These are phyloP conservation scores for Colletotrichum cuscutae DNA, from an alignment of 2,329 filamentous ascomycete genomes.

Conservation along the genomic window DNA sequence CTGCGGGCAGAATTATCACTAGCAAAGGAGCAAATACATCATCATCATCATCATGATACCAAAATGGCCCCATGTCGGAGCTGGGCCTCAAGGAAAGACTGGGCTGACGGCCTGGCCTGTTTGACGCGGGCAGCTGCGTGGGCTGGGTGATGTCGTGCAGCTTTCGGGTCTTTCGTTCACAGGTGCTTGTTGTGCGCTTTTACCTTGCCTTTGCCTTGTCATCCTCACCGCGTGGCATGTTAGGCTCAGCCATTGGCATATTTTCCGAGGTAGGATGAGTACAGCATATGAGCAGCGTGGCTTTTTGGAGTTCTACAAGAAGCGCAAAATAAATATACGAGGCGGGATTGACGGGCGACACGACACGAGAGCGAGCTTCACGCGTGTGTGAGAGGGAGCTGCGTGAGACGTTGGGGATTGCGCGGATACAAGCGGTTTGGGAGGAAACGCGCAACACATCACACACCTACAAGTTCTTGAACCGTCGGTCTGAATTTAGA, in stretches of 20 bases:
- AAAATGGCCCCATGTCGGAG: background rate
- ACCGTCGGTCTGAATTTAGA: background rate
- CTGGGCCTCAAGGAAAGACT: background rate
- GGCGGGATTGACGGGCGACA: background rate
- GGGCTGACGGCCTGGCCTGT: background rate
- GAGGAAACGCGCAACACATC: background rate
- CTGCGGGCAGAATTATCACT: background rate
- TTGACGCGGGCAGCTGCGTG: background rate
- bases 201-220: background rate
- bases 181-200: background rate
- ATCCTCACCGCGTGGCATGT: background rate
- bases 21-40: background rate
- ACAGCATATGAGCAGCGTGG: background rate
- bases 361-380: background rate
- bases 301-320: background rate
- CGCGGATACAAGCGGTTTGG: background rate
- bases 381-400: background rate
- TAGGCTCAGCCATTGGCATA: background rate
- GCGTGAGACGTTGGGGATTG: background rate
- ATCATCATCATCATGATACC: background rate
- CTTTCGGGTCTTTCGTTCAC: background rate
- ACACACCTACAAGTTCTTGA: background rate
- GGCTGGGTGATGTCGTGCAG: slow-evolving; percentile 23
- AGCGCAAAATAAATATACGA: background rate
- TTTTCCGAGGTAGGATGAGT: background rate